phyloP scores from a whole-genome alignment of 129 eudicot genomes.

The Artemisia tridentata region DNA sequence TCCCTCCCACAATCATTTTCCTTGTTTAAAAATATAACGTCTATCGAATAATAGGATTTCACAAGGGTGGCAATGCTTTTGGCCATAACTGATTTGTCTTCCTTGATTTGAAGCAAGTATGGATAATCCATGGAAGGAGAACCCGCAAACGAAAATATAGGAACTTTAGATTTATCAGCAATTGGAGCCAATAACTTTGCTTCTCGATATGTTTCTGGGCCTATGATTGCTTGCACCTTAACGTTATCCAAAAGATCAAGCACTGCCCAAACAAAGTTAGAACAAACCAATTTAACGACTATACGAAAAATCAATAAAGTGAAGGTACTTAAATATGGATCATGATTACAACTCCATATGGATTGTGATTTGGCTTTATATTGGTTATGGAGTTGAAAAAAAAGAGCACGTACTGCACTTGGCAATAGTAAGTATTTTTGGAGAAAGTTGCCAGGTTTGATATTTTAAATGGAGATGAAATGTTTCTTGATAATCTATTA shows the following conservation, averaged over 20 bases:
- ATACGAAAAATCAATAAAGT: background rate
- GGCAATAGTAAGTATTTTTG: too few relatives aligned
- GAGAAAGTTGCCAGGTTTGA: too few relatives aligned
- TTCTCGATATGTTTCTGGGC: constrained; percentile 31
- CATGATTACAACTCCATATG: background rate
- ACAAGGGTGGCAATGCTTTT: constrained; percentile 34
- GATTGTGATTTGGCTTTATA: background rate
- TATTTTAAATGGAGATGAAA: too few relatives aligned
- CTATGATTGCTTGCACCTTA: constrained; percentile 39
- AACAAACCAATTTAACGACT: background rate
- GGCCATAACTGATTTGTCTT: constrained; percentile 29
- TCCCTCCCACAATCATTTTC: constrained; percentile 33
- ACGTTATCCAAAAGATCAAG: constrained; percentile 38
- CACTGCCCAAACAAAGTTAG: constrained; percentile 20
- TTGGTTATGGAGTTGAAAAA: background rate
- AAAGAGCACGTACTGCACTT: background rate
- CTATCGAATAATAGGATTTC: constrained; percentile 31
- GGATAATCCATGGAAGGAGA: constrained; percentile 26
- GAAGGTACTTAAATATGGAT: background rate
- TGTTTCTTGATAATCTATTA: too few relatives aligned
- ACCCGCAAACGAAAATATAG: constrained; percentile 30
- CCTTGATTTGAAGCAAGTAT: constrained; percentile 32
- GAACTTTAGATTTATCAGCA: constrained; percentile 35
- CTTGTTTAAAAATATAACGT: constrained; percentile 33
- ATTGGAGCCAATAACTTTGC: constrained; percentile 29